phyloP scores from a whole-genome alignment of 2,329 filamentous ascomycete species.

The Aspergillus niger region DNA sequence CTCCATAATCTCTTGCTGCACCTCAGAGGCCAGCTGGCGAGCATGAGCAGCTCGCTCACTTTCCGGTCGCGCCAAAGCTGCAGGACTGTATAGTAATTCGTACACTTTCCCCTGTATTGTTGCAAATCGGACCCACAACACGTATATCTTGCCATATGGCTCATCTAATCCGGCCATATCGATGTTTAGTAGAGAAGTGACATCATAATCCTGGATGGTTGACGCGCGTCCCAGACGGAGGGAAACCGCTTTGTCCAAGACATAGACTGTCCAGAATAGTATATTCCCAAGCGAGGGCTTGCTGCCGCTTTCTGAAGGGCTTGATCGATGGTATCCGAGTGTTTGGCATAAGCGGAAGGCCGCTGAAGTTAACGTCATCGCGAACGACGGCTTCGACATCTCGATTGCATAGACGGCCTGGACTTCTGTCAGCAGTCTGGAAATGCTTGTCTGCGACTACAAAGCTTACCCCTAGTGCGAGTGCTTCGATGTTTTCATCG shows the following conservation, averaged over 20 bases:
- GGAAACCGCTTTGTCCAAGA: slow-evolving; percentile 60
- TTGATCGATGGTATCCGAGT: slow-evolving; percentile 58
- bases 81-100: slow-evolving; percentile 55
- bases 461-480: slow-evolving; percentile 58
- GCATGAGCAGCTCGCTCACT: slow-evolving; percentile 31
- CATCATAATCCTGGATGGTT: slow-evolving; percentile 62
- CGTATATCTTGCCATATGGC: slow-evolving; percentile 51
- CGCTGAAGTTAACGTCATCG: slow-evolving; percentile 63
- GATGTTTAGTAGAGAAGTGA: slow-evolving; percentile 48
- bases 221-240: slow-evolving; percentile 62
- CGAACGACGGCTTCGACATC: slow-evolving; percentile 62
- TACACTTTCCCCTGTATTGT: slow-evolving; percentile 63
- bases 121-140: slow-evolving; percentile 58
- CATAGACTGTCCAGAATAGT: slow-evolving; percentile 63
- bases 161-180: slow-evolving; percentile 17
- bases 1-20: slow-evolving; percentile 31
- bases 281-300: slow-evolving; percentile 33
- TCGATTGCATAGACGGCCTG: slow-evolving; percentile 65
- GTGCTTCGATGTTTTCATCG: slow-evolving; percentile 59
- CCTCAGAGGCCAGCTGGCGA: slow-evolving; percentile 29
- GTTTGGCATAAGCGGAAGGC: slow-evolving; percentile 64
- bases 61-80: slow-evolving; percentile 31
- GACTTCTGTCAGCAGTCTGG: slow-evolving; percentile 7
- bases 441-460: background rate
- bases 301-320: slow-evolving; percentile 31